phyloP scores from a whole-genome alignment of 164 flowering plant genomes.

The Piper longum region DNA sequence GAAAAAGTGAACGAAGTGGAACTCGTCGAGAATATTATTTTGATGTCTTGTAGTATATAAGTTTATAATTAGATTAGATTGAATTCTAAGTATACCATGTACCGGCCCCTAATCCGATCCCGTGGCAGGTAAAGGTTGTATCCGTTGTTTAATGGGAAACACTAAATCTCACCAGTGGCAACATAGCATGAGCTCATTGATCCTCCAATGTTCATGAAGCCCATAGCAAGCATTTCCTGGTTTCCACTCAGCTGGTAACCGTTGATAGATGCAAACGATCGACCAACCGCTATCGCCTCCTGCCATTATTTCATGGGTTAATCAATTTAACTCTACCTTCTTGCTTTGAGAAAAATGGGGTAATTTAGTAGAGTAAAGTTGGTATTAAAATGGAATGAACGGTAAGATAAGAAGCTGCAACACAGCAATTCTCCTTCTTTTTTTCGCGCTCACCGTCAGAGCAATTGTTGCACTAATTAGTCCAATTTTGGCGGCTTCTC shows the following conservation, averaged over 20 bases:
- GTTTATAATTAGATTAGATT: no score
- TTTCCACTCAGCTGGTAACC: constrained; percentile 82
- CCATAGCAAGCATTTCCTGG: constrained; percentile 87
- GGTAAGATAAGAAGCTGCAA: no score
- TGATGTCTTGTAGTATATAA: no score
- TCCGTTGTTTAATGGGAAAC: no score
- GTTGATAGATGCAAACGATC: constrained; percentile 74
- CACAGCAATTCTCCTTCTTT: neutral
- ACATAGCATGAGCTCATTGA: constrained; percentile 77
- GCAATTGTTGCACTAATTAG: constrained; percentile 52
- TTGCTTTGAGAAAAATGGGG: no score
- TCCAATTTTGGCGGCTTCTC: constrained; percentile 49
- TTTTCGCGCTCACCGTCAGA: constrained; percentile 41
- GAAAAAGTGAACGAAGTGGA: neutral
- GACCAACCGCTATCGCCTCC: constrained; percentile 90
- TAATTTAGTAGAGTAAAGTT: no score
- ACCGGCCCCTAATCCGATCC: no score
- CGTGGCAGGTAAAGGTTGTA: no score
- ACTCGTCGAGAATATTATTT: neutral
- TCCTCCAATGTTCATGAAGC: constrained; percentile 67
- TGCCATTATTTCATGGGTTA: constrained; percentile 9
- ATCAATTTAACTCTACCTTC: neutral
- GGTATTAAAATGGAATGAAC: no score
- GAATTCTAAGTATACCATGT: no score
- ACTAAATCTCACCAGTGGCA: constrained; percentile 49